Percentiles rank a stretch among this genome's conserved stretches.
Evolutionary conservation across 345 rosid species (phyloP).

Genomic region (Lumnitzera littorea): DNA sequence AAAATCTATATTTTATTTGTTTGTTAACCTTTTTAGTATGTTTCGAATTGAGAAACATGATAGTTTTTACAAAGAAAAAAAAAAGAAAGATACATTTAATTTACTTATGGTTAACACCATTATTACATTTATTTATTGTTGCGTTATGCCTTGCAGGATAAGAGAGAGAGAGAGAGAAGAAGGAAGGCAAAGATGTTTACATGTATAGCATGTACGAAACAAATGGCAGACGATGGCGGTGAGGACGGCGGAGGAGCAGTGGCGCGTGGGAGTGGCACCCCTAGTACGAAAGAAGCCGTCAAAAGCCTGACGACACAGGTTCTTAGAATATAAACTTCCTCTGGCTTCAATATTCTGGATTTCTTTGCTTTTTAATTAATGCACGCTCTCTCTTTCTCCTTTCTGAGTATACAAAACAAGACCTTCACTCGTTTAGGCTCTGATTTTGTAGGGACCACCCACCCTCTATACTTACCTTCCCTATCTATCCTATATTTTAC

Average conservation of each 20-base stretch:
- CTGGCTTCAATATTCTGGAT: not conserved
- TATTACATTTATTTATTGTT: too few relatives aligned
- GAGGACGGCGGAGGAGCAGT: constrained; percentile 61
- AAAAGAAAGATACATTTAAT: too few relatives aligned
- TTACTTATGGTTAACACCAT: too few relatives aligned
- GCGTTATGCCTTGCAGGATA: not conserved
- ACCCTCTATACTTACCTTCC: too few relatives aligned
- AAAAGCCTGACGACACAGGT: constrained; percentile 99
- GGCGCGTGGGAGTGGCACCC: constrained; percentile 68
- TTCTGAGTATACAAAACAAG: too few relatives aligned
- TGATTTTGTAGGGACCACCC: too few relatives aligned
- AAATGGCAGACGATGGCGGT: constrained; percentile 65
- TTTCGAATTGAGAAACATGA: too few relatives aligned
- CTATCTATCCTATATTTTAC: too few relatives aligned
- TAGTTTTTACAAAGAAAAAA: too few relatives aligned
- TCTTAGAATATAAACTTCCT: not conserved
- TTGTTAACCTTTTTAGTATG: too few relatives aligned
- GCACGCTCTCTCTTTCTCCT: not conserved
- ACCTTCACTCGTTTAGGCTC: too few relatives aligned
- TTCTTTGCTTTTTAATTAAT: not conserved
- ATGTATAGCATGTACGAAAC: constrained; percentile 94
- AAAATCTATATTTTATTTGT: too few relatives aligned
- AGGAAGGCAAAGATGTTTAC: constrained; percentile 54
- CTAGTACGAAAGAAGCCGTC: constrained; percentile 92
- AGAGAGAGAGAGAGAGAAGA: constrained; percentile 7